These are phyloP conservation scores for Chlorella sp. DNA, from an alignment of 139 green algal genomes.

Conservation along the genomic window DNA sequence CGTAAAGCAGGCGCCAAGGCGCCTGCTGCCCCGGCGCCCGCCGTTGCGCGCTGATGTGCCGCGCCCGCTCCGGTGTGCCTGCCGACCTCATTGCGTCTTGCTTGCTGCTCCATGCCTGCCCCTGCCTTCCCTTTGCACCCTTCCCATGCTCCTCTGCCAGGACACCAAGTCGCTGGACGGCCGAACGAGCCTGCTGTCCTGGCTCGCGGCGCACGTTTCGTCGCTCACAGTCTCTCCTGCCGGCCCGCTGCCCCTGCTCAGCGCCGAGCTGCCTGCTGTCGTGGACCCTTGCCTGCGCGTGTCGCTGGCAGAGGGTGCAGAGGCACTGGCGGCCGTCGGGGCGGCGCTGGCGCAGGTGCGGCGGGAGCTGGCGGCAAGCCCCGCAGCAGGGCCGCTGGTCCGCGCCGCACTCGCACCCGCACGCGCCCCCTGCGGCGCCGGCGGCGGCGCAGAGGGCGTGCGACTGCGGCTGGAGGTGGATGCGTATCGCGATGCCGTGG, in stretches of 20 bases:
- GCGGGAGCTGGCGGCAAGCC: neutral
- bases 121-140: neutral
- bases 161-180: conserved; percentile 49
- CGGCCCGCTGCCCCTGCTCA: conserved; percentile 27
- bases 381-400: too few relatives aligned
- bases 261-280: conserved; percentile 25
- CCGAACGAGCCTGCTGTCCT: conserved; percentile 37
- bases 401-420: too few relatives aligned
- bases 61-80: neutral
- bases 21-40: too few relatives aligned
- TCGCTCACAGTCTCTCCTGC: too few relatives aligned
- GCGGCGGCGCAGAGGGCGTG: neutral
- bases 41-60: too few relatives aligned
- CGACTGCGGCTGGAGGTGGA: neutral
- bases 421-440: neutral
- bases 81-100: too few relatives aligned
- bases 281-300: conserved; percentile 7
- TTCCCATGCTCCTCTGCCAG: too few relatives aligned
- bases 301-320: conserved; percentile 29
- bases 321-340: conserved; percentile 25
- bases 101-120: neutral
- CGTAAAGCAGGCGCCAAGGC: too few relatives aligned
- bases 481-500: neutral
- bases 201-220: conserved; percentile 32
- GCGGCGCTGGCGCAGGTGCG: too few relatives aligned